A percentile compares a stretch with the other conserved stretches of the same genome.
phyloP scores from a whole-genome alignment of 345 rosid species.

The Linum tenue region DNA sequence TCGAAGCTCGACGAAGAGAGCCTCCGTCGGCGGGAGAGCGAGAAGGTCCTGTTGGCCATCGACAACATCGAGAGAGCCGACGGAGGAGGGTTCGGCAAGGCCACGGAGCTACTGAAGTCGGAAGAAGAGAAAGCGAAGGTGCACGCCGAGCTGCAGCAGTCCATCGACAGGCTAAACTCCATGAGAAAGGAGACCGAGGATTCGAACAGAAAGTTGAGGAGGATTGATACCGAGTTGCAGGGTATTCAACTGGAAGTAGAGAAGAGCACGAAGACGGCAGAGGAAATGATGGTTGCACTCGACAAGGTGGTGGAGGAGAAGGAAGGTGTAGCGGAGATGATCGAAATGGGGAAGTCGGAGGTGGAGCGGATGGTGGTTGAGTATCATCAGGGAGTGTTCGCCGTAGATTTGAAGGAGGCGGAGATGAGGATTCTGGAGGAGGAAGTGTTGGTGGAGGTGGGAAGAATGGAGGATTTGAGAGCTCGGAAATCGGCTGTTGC shows the following conservation, averaged over 20 bases:
- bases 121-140: slow-evolving; percentile 77
- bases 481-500: slow-evolving; percentile 21
- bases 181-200: slow-evolving; percentile 41
- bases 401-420: slow-evolving; percentile 37
- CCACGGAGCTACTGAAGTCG: slow-evolving; percentile 60
- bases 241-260: slow-evolving; percentile 34
- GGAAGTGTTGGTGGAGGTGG: slow-evolving; percentile 26
- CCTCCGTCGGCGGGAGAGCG: slow-evolving; percentile 45
- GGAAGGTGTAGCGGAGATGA: slow-evolving; percentile 41
- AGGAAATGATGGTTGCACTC: slow-evolving; percentile 39
- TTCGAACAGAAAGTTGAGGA: slow-evolving; percentile 27
- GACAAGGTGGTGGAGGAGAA: slow-evolving; percentile 43
- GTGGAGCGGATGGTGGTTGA: slow-evolving; percentile 39
- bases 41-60: slow-evolving; percentile 66
- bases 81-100: slow-evolving; percentile 32
- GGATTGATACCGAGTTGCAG: slow-evolving; percentile 35
- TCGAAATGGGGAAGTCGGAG: slow-evolving; percentile 42
- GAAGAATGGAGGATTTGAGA: slow-evolving; percentile 33
- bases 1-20: slow-evolving; percentile 68
- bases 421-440: slow-evolving; percentile 42
- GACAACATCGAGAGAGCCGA: slow-evolving; percentile 53
- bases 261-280: slow-evolving; percentile 31
- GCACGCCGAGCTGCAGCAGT: slow-evolving; percentile 46
- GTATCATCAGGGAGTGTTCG: slow-evolving; percentile 48
- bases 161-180: slow-evolving; percentile 42